Conservation (phyloP, 495 filamentous ascomycete genomes). For the Neurospora sp. region DNA sequence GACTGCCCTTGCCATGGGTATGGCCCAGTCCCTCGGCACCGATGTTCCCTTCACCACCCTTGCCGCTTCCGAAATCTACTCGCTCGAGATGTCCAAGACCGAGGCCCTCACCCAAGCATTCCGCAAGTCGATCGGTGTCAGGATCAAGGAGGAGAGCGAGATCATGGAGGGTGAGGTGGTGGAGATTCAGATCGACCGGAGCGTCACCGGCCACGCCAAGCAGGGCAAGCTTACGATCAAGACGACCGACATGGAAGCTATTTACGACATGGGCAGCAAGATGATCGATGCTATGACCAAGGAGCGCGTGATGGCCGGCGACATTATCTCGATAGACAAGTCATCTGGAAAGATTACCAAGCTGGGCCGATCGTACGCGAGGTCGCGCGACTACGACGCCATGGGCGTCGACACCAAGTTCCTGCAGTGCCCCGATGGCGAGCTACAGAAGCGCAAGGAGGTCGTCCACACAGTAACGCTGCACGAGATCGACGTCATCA, state of each 20-base stretch:
- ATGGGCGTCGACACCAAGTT: slow-evolving; percentile 99
- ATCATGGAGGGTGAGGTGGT: slow-evolving; percentile 99
- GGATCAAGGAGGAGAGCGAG: slow-evolving; percentile 97
- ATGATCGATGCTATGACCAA: slow-evolving; percentile 99
- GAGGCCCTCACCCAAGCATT: slow-evolving; percentile 97
- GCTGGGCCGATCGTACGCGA: slow-evolving; percentile 82
- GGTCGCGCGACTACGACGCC: slow-evolving; percentile 95
- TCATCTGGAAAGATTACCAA: slow-evolving; percentile 96
- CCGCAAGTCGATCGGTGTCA: slow-evolving; percentile 88
- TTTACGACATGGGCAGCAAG: slow-evolving; percentile 98
- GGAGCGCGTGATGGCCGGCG: slow-evolving; percentile 95
- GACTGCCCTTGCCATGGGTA: slow-evolving; percentile 97
- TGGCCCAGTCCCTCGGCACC: slow-evolving; percentile 87
- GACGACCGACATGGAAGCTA: slow-evolving; percentile 98
- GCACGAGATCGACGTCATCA: slow-evolving; percentile 99
- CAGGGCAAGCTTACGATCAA: slow-evolving; percentile 99
- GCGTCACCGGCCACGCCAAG: slow-evolving; percentile 90
- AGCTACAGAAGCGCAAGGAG: slow-evolving; percentile 94
- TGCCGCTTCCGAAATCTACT: slow-evolving; percentile 93
- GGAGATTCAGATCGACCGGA: slow-evolving; percentile 97
- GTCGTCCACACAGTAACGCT: slow-evolving; percentile 93
- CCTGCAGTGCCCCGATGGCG: slow-evolving; percentile 95
- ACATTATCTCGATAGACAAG: slow-evolving; percentile 97
- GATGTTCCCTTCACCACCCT: slow-evolving; percentile 97
- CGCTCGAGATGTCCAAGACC: slow-evolving; percentile 97